A percentile compares a stretch with the other conserved stretches of the same genome.
Evolutionary conservation across 768 basidiomycete species (phyloP).

Genomic region (Auricularia sp.): DNA sequence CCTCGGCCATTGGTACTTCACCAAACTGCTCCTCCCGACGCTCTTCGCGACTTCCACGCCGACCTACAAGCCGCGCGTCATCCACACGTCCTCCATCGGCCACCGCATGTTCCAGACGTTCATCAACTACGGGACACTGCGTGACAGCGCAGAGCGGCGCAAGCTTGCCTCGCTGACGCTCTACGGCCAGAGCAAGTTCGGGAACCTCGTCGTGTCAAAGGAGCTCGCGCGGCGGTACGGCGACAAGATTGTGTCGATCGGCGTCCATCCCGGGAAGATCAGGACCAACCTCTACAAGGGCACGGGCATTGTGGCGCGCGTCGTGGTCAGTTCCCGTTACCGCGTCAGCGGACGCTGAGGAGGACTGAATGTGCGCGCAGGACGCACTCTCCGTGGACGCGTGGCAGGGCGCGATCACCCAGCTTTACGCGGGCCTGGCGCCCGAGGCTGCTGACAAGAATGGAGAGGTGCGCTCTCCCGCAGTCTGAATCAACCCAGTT

Average conservation of each 20-base stretch:
- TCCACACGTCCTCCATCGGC: slow-evolving; percentile 36
- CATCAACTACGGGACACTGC: slow-evolving; percentile 33
- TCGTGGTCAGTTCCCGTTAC: slow-evolving; percentile 10
- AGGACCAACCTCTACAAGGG: slow-evolving; percentile 4
- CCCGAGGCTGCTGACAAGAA: slow-evolving; percentile 7
- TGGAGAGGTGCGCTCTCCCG: slow-evolving; percentile 5
- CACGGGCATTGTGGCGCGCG: background rate
- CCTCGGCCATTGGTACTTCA: slow-evolving; percentile 14
- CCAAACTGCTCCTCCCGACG: slow-evolving; percentile 11
- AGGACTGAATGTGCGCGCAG: background rate
- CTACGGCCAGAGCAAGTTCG: slow-evolving; percentile 25
- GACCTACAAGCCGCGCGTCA: slow-evolving; percentile 34
- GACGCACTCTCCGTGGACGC: background rate
- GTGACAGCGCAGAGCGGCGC: slow-evolving; percentile 26
- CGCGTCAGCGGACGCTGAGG: too few species aligned
- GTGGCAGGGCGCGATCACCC: slow-evolving; percentile 10
- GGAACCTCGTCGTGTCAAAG: slow-evolving; percentile 5
- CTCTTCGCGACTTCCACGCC: slow-evolving; percentile 15
- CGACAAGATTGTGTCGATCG: slow-evolving; percentile 7
- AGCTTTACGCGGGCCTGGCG: slow-evolving; percentile 10
- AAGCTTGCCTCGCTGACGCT: slow-evolving; percentile 12
- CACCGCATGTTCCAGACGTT: slow-evolving; percentile 15
- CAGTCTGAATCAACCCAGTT: background rate
- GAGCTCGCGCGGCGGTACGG: slow-evolving; percentile 8
- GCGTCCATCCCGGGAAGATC: slow-evolving; percentile 7